phyloP scores from a whole-genome alignment of 2,329 filamentous ascomycete genomes.

The Fusarium sp. region DNA sequence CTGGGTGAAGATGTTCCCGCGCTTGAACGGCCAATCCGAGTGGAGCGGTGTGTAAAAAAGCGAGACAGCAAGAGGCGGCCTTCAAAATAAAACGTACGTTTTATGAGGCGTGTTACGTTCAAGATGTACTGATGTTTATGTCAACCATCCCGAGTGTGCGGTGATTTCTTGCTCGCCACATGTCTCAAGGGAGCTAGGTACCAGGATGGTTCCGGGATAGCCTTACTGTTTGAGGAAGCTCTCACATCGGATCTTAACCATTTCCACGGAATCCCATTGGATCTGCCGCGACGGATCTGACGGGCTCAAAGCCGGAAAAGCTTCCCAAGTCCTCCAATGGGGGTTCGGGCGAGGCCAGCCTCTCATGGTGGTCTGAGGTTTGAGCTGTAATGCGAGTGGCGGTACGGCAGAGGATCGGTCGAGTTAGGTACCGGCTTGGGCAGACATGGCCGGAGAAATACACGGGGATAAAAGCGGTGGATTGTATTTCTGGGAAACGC shows the following conservation, averaged over 20 bases:
- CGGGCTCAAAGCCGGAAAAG: constrained; percentile 25
- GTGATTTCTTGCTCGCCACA: constrained; percentile 1
- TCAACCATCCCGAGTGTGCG: constrained; percentile 1
- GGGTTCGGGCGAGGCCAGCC: constrained; percentile 4
- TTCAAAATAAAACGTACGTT: constrained; percentile 1
- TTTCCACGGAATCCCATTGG: constrained; percentile 28
- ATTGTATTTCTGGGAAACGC: constrained; percentile 13
- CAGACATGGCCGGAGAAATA: constrained; percentile 14
- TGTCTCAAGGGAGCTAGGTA: neutral
- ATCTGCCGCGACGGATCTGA: constrained; percentile 26
- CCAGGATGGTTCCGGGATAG: constrained; percentile 5
- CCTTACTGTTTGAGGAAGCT: constrained; percentile 17
- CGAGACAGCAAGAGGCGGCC: neutral
- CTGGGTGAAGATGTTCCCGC: neutral
- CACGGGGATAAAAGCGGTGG: constrained; percentile 14
- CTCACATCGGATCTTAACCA: neutral
- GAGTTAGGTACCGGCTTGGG: constrained; percentile 18
- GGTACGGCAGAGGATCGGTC: constrained; percentile 23
- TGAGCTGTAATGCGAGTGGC: constrained; percentile 6
- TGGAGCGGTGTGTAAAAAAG: neutral
- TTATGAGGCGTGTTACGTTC: neutral
- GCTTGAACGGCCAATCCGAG: neutral
- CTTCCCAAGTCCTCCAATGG: constrained; percentile 35
- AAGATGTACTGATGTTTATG: constrained; percentile 8
- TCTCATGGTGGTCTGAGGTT: constrained; percentile 36